Conservation (phyloP, 2,329 filamentous ascomycete genomes). For the Nothopassalora personata region DNA sequence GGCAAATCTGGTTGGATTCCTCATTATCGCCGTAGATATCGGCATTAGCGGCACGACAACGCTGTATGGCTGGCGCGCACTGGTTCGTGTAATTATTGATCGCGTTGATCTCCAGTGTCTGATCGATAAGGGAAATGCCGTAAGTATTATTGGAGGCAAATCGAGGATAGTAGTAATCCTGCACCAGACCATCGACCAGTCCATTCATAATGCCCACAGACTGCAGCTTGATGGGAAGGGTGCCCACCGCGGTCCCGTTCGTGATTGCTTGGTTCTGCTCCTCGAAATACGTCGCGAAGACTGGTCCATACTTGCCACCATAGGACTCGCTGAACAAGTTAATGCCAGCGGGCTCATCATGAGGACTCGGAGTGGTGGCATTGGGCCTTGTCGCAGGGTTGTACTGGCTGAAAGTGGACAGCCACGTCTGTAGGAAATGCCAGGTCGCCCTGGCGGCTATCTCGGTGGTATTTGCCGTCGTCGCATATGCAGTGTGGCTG, state of each 20-base stretch:
- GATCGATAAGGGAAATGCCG: slow-evolving; percentile 53
- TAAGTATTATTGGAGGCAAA: slow-evolving; percentile 64
- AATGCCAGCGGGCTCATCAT: slow-evolving; percentile 35
- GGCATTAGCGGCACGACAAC: slow-evolving; percentile 30
- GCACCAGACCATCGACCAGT: slow-evolving; percentile 60
- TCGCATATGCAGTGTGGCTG: slow-evolving; percentile 11
- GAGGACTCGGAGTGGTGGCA: slow-evolving; percentile 47
- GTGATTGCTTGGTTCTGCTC: slow-evolving; percentile 55
- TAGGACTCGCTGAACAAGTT: slow-evolving; percentile 56
- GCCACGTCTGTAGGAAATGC: slow-evolving; percentile 59
- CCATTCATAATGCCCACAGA: slow-evolving; percentile 68
- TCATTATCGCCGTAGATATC: slow-evolving; percentile 22
- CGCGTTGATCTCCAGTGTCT: slow-evolving; percentile 44
- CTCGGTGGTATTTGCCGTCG: slow-evolving; percentile 33
- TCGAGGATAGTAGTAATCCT: slow-evolving; percentile 52
- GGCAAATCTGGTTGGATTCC: slow-evolving; percentile 20
- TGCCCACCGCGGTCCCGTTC: slow-evolving; percentile 47
- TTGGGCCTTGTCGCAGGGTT: slow-evolving; percentile 39
- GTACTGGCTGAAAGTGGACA: slow-evolving; percentile 40
- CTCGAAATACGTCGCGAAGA: slow-evolving; percentile 55
- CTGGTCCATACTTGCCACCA: slow-evolving; percentile 61
- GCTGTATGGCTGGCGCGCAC: slow-evolving; percentile 26
- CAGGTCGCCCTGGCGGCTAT: slow-evolving; percentile 48
- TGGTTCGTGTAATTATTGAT: slow-evolving; percentile 43
- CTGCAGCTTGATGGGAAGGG: slow-evolving; percentile 55